Conservation (phyloP, 2,329 filamentous ascomycete species). For the Aspergillus glaucus region DNA sequence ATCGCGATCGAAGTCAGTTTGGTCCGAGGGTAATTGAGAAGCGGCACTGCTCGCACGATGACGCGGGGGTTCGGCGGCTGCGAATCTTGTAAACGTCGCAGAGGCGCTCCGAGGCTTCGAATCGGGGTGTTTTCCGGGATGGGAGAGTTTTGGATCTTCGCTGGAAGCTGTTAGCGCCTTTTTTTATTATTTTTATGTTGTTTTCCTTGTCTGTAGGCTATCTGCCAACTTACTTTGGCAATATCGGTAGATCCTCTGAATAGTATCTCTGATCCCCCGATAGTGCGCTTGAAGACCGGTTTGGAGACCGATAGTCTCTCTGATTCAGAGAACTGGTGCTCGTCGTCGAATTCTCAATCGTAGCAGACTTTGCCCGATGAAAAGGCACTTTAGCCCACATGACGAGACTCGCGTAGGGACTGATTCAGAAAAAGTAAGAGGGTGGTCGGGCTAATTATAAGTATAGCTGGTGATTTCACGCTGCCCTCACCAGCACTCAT, state of each 20-base stretch:
- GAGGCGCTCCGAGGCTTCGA: neutral
- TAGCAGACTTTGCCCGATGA: slow-evolving; percentile 41
- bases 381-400: slow-evolving; percentile 51
- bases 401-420: slow-evolving; percentile 9
- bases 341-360: slow-evolving; percentile 41
- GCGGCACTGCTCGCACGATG: neutral
- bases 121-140: neutral
- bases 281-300: slow-evolving; percentile 6
- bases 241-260: slow-evolving; percentile 28
- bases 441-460: neutral
- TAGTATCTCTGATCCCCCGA: slow-evolving; percentile 19
- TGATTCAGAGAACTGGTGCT: slow-evolving; percentile 43
- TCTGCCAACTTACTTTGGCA: slow-evolving; percentile 32
- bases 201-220: neutral
- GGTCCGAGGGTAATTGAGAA: neutral
- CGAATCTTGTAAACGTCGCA: neutral
- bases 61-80: neutral
- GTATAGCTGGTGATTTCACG: neutral
- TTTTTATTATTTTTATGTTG: neutral
- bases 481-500: neutral
- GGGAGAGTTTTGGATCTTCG: neutral
- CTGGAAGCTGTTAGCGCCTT: neutral
- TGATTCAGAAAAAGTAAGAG: neutral
- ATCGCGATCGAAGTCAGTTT: neutral
- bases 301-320: slow-evolving; percentile 36